Base-by-base conservation (phyloP, 2,329 filamentous ascomycete genomes). In the Cladosporium velox region DNA sequence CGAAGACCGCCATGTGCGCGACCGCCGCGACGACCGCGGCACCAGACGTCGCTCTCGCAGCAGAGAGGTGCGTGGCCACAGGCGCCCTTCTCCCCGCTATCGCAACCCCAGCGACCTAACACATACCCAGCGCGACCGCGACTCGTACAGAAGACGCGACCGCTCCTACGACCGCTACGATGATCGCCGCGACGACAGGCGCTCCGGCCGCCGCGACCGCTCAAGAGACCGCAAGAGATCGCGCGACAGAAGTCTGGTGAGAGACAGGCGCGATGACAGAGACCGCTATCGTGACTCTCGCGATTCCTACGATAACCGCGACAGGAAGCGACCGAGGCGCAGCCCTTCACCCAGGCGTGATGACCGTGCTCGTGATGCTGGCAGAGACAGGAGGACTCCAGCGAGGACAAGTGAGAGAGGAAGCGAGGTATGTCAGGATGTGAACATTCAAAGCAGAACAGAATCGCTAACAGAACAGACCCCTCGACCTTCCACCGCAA, bases 371-470 rank as follows among this genome's bases (percentile, higher is more conserved):
- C 70, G 71, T 49, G 69, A 72, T 52, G 87, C 89, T 72, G 91
- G 92, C 62, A 59, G 57, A 47, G 88, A 87, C 73, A 88, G 88
- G 49, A 62, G 38, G 21, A 76, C 59, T 80, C 81, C 51, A 75
- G 38, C 51, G 49, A 64, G 66, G 38, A 60, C 82, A 41, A 80
- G 75, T 65, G 85, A 85, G 69, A 80, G 82, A 12, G 78, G 81
- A 66, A 80, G 82, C 67, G 87, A 91, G 79, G 89, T 90, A 78
- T 74, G 87, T 82, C 52, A 15, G 34, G 5, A 4, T n/a, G 15
- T 55, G 52, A n/a, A 21, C 7, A 5, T 14, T 12, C n/a, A 64
- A 28, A n/a, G 59, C 28, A 21, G 14, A 21, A 41, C 59, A 51
- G 10, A n/a, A 4, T 47, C 3, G 66, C 67, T 71, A 51, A 70